Evolutionary conservation across 495 filamentous ascomycete species (phyloP).

Genomic region (Lophiostoma macrostomum): DNA sequence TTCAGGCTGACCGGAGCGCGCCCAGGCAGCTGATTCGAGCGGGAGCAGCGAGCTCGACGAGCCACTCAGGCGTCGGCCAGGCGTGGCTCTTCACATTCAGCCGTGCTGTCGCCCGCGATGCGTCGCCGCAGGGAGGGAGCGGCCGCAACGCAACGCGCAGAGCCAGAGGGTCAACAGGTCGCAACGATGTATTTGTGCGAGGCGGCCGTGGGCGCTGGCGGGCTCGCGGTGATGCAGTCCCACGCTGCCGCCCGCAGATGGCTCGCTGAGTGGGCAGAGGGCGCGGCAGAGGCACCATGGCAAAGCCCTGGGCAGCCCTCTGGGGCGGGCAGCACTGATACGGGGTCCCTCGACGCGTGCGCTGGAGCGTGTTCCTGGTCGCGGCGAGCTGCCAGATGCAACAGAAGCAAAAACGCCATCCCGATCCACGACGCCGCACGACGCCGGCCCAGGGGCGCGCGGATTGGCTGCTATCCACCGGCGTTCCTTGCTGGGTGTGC

Average conservation of each 20-base stretch:
- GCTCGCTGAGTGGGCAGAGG: no score
- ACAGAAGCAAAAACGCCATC: constrained; percentile 27
- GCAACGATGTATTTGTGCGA: constrained; percentile 5
- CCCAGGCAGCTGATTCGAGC: constrained; percentile 22
- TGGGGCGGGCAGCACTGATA: background rate
- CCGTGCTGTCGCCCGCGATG: constrained; percentile 10
- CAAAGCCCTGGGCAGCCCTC: no score
- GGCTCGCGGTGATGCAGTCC: background rate
- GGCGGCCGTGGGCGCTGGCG: background rate
- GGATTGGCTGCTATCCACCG: constrained; percentile 20
- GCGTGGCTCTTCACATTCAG: constrained; percentile 27
- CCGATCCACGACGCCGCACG: constrained; percentile 24
- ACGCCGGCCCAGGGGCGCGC: constrained; percentile 6
- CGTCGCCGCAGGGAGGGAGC: background rate
- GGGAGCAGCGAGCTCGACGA: constrained; percentile 10
- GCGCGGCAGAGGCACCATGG: no score
- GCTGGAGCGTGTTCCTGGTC: constrained; percentile 26
- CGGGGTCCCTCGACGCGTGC: constrained; percentile 15
- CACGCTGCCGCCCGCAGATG: constrained; percentile 1
- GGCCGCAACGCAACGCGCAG: background rate
- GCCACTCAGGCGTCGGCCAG: constrained; percentile 8
- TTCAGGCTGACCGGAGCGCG: constrained; percentile 34
- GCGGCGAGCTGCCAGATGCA: constrained; percentile 13
- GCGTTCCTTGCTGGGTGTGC: constrained; percentile 18
- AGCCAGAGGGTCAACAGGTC: background rate